Evolutionary conservation across 768 basidiomycete species (phyloP).

Genomic region (Russula sp.): DNA sequence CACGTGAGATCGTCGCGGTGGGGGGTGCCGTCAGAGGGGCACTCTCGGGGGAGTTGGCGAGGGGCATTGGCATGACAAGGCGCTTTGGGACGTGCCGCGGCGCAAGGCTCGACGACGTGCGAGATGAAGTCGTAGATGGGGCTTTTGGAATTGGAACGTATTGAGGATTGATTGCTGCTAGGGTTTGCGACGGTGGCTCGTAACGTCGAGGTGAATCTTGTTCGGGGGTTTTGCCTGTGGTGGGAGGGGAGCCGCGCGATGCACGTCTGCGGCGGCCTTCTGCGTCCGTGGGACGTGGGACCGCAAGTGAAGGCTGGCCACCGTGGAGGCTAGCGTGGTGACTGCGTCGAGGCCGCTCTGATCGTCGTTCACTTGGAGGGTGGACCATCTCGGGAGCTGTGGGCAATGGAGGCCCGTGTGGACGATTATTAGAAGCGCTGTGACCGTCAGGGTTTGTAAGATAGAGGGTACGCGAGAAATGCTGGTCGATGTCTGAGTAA

Average conservation of each 20-base stretch:
- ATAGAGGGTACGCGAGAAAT: conserved; percentile 21
- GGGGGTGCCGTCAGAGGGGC: conserved; percentile 1
- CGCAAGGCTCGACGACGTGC: conserved; percentile 23
- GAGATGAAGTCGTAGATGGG: conserved; percentile 20
- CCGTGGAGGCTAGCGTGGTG: conserved; percentile 8
- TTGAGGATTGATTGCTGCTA: conserved; percentile 18
- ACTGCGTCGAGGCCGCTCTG: not conserved
- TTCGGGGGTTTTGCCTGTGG: not conserved
- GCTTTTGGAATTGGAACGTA: not conserved
- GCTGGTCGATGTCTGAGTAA: conserved; percentile 13
- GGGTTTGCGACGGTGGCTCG: conserved; percentile 23
- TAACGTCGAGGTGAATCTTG: conserved; percentile 20
- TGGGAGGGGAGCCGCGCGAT: conserved; percentile 3
- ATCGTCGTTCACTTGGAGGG: conserved; percentile 4
- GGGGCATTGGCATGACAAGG: conserved; percentile 72
- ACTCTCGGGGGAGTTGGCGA: conserved; percentile 34
- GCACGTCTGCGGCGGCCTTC: conserved; percentile 1
- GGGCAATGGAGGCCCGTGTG: not conserved
- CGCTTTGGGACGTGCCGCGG: conserved; percentile 53
- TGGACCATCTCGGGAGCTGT: conserved; percentile 1
- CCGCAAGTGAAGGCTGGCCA: not conserved
- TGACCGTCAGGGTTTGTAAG: conserved; percentile 24
- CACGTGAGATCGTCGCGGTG: not conserved
- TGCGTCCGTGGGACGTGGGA: not conserved
- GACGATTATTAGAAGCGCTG: not conserved